Base-by-base conservation (phyloP, 83 land plant genomes). In the Thuja plicata region DNA sequence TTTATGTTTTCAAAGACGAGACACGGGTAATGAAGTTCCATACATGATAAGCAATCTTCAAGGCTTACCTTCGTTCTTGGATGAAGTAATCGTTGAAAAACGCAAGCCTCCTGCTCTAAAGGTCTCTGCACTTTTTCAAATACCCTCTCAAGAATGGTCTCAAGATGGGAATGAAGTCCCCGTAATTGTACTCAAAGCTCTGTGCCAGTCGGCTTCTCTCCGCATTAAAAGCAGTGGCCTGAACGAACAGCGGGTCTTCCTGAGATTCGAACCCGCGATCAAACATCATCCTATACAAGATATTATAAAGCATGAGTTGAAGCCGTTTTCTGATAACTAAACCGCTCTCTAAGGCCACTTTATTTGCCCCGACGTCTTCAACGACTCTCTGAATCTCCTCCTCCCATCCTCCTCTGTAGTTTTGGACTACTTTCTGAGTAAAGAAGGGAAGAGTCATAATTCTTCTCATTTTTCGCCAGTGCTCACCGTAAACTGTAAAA, bases 371-470 rank as follows among this genome's bases (percentile, higher is more conserved):
- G 5, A 92, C 27, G 70, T 92, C 93, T 46, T 91, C 87, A 40
- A 91, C 62, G 30, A 84, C 93, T 11, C 17, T 48, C 57, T 87
- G 80, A n/a, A 89, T 74, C 88, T 92, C 93, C 2, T 92, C 91
- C 60, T 92, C 93, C 93, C 93, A 92, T 16, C 83, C 93, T 15
- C 3, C 46, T 54, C 93, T 89, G 27, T 91, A 87, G 21, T 91
- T 76, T 77, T 92, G 93, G 37, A 92, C 93, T 8, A 92, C 93
- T 62, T 92, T 92, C 83, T 92, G 89, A 46, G 93, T 92, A 81
- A 91, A 92, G 84, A 91, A 92, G 8, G 93, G 93, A 27, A 91
- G 89, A 0, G 93, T 92, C 93, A 92, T 92, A 83, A 92, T 92
- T 30, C 93, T 46, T 3, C 93, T 77, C 93, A 92, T 92, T 84